phyloP scores from a whole-genome alignment of 2,329 filamentous ascomycete genomes.

The Exophiala phaeomuriformis region DNA sequence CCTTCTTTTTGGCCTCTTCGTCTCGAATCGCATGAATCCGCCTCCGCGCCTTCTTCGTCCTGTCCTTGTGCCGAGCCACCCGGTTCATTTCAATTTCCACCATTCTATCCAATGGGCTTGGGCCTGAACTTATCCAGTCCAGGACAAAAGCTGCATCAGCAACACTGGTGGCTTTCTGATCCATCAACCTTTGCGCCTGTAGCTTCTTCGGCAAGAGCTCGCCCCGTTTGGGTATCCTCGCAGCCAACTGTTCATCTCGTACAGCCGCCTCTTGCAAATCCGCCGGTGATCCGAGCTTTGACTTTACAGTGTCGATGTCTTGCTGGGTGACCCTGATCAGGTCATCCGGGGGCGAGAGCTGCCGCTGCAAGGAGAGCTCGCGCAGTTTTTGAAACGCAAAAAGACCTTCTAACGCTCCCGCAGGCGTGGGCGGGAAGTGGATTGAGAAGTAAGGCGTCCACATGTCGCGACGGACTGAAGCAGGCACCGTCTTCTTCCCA shows the following conservation, averaged over 20 bases:
- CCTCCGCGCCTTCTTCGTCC: slow-evolving; percentile 14
- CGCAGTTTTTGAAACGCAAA: slow-evolving; percentile 52
- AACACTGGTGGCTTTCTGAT: slow-evolving; percentile 57
- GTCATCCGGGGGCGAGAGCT: slow-evolving; percentile 43
- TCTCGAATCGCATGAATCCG: slow-evolving; percentile 14
- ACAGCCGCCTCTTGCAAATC: slow-evolving; percentile 15
- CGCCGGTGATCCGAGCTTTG: slow-evolving; percentile 30
- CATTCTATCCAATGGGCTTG: slow-evolving; percentile 25
- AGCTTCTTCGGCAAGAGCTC: slow-evolving; percentile 41
- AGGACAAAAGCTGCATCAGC: slow-evolving; percentile 55
- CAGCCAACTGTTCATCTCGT: slow-evolving; percentile 30
- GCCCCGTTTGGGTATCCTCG: slow-evolving; percentile 37
- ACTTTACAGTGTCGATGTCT: slow-evolving; percentile 33
- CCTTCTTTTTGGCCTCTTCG: slow-evolving; percentile 19
- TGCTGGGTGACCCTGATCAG: slow-evolving; percentile 40
- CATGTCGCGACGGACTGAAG: slow-evolving; percentile 53
- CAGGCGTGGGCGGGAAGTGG: slow-evolving; percentile 43
- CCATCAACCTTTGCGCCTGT: slow-evolving; percentile 50
- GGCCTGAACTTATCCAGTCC: slow-evolving; percentile 40
- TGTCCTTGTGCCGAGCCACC: slow-evolving; percentile 15
- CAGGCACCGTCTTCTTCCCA: slow-evolving; percentile 57
- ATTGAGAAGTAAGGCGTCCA: slow-evolving; percentile 56
- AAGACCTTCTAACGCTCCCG: slow-evolving; percentile 42
- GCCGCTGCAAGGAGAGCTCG: slow-evolving; percentile 54
- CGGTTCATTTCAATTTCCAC: slow-evolving; percentile 15